phyloP scores from a whole-genome alignment of 164 flowering plant genomes.

The Nelumbo lutea region DNA sequence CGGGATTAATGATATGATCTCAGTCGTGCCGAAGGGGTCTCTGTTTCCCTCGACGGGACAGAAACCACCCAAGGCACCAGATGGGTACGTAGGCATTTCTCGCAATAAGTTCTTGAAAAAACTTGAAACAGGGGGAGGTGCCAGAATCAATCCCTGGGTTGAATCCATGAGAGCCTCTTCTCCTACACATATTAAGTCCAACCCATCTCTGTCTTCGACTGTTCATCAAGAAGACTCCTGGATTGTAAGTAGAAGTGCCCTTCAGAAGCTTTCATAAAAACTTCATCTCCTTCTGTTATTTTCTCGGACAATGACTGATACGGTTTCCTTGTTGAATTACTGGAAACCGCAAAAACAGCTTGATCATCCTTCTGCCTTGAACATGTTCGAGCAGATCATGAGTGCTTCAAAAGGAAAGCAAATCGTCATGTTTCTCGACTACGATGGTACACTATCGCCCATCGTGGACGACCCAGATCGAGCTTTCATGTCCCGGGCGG shows the following conservation, averaged over 20 bases:
- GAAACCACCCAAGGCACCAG: conserved; percentile 21
- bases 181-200: conserved; percentile 31
- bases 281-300: background rate
- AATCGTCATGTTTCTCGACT: conserved; percentile 81
- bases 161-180: conserved; percentile 30
- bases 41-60: conserved; percentile 20
- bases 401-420: conserved; percentile 69
- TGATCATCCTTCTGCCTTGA: conserved; percentile 69
- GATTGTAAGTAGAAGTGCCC: conserved; percentile 24
- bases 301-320: background rate
- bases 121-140: conserved; percentile 30
- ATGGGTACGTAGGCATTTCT: conserved; percentile 24
- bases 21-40: conserved; percentile 20
- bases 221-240: conserved; percentile 32
- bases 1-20: conserved; percentile 8
- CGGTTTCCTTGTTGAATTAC: background rate
- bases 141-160: conserved; percentile 41
- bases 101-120: conserved; percentile 26
- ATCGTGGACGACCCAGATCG: conserved; percentile 85
- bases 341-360: conserved; percentile 27
- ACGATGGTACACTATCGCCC: conserved; percentile 89
- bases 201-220: conserved; percentile 10
- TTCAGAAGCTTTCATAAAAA: background rate
- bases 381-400: conserved; percentile 62
- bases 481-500: conserved; percentile 75